Evolutionary conservation across 768 basidiomycete genomes (phyloP), one percentile per base, ranked within the genome.

Genomic region (Lanmaoa rubissima): DNA sequence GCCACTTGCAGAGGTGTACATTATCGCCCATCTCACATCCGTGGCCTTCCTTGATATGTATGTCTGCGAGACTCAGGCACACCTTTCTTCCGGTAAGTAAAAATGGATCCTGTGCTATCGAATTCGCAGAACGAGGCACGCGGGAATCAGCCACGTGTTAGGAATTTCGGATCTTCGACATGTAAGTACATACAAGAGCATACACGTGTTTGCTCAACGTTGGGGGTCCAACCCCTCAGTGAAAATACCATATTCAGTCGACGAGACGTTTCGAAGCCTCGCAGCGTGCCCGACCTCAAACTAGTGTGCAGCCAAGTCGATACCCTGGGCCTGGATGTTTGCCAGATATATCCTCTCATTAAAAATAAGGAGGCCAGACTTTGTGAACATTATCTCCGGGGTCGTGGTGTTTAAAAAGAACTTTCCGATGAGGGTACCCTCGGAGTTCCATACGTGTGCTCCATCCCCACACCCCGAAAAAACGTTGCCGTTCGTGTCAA

Each of bases 381-480:
- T 65, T 0, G 77, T 78, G 60, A 79, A 79, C 1, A 74, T 69
- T 62, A 77, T 61, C 62, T 79, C 73, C n/a, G 78, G 68, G 2
- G 62, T 65, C 31, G 69, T 68, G 14, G 58, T 69, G 26, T 46
- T 64, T 3, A 82, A 9, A 3, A 51, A 59, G 51, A 63, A 54
- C 34, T 62, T 62, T 28, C 61, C 55, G 1, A 88, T 71, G 1
- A 88, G 74, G 1, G 75, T 78, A 1, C 87, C 86, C 19, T 78
- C 65, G 13, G 73, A 50, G 61, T 79, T 77, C 79, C 82, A 85
- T 6, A 86, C 85, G 28, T 88, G 82, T 1, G 82, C 79, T 39
- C 87, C 88, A 54, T 90, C 88, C n/a, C 82, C 86, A 53, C 81
- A 82, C 2, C 83, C 85, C 1, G 83, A 74, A 64, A 83, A 90